phyloP scores from a whole-genome alignment of 345 rosid species.

The Odontarrhena argentea region DNA sequence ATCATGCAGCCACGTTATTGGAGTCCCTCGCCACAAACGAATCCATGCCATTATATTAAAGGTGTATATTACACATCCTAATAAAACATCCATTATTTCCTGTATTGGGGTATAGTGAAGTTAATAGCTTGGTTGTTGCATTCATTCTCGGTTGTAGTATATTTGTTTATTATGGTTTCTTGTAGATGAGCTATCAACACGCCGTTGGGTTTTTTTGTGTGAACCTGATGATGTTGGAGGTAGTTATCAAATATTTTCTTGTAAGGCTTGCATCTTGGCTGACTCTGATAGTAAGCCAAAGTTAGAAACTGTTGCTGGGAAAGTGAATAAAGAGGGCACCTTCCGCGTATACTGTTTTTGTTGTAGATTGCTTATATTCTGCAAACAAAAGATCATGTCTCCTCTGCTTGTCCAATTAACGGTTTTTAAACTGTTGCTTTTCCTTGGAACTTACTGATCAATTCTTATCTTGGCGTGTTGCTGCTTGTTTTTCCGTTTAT shows the following conservation, averaged over 20 bases:
- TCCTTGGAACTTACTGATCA: slow-evolving; percentile 19
- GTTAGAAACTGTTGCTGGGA: slow-evolving; percentile 27
- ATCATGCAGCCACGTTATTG: too few relatives aligned
- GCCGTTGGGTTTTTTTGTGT: slow-evolving; percentile 1
- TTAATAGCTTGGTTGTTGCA: slow-evolving; percentile 30
- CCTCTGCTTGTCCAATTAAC: slow-evolving; percentile 19
- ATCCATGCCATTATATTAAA: too few relatives aligned
- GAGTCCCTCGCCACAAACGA: too few relatives aligned
- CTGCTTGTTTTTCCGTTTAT: slow-evolving; percentile 25
- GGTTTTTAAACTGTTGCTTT: slow-evolving; percentile 18
- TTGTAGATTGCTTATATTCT: slow-evolving; percentile 6
- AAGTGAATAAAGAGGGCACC: too few relatives aligned
- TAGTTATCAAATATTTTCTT: slow-evolving; percentile 27
- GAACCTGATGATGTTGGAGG: slow-evolving; percentile 15
- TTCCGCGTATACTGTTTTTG: slow-evolving; percentile 5
- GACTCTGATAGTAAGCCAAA: slow-evolving; percentile 33
- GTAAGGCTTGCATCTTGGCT: slow-evolving; percentile 30
- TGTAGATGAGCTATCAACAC: slow-evolving; percentile 14
- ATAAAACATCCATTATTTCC: slow-evolving; percentile 26
- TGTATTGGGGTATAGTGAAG: slow-evolving; percentile 27
- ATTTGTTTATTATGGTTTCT: slow-evolving; percentile 18
- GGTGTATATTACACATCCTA: slow-evolving; percentile 19
- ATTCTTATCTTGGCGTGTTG: slow-evolving; percentile 26
- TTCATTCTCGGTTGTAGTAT: slow-evolving; percentile 24
- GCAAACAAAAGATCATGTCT: slow-evolving; percentile 31